phyloP scores from a whole-genome alignment of 83 land plant species.

The Thuja plicata region DNA sequence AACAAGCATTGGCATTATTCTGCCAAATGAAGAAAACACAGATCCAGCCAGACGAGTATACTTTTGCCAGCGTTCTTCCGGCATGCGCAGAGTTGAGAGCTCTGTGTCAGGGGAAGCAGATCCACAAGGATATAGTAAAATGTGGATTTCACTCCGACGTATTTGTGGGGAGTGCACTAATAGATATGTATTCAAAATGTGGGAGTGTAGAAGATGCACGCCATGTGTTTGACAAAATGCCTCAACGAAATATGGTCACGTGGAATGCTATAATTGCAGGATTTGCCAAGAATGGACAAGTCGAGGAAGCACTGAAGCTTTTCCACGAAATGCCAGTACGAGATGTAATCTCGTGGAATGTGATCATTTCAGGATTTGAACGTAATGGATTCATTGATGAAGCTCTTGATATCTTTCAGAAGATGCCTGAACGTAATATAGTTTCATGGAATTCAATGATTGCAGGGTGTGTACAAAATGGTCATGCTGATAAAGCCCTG shows the following conservation, averaged over 20 bases:
- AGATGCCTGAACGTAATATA: conserved; percentile 33
- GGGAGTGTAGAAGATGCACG: conserved; percentile 24
- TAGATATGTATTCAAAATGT: conserved; percentile 40
- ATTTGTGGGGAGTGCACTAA: conserved; percentile 36
- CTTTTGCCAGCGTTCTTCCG: conserved; percentile 51
- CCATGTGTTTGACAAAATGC: conserved; percentile 48
- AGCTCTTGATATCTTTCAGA: conserved; percentile 41
- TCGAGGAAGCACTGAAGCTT: conserved; percentile 30
- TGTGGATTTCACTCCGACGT: conserved; percentile 26
- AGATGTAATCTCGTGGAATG: conserved; percentile 38
- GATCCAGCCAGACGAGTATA: conserved; percentile 33
- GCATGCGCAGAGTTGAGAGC: conserved; percentile 45
- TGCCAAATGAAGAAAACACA: conserved; percentile 22
- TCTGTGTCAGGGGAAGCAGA: conserved; percentile 46
- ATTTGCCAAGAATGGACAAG: conserved; percentile 27
- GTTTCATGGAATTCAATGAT: conserved; percentile 16
- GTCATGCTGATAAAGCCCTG: not conserved
- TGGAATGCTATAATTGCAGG: conserved; percentile 70
- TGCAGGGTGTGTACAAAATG: conserved; percentile 8
- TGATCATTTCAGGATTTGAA: conserved; percentile 47
- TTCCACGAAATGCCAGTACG: conserved; percentile 54
- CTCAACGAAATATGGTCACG: conserved; percentile 57
- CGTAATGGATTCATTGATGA: conserved; percentile 30
- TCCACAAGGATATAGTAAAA: conserved; percentile 43
- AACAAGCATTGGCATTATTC: conserved; percentile 26